Conservation (phyloP, 139 green algal genomes). For the Tetraselmis striata region DNA sequence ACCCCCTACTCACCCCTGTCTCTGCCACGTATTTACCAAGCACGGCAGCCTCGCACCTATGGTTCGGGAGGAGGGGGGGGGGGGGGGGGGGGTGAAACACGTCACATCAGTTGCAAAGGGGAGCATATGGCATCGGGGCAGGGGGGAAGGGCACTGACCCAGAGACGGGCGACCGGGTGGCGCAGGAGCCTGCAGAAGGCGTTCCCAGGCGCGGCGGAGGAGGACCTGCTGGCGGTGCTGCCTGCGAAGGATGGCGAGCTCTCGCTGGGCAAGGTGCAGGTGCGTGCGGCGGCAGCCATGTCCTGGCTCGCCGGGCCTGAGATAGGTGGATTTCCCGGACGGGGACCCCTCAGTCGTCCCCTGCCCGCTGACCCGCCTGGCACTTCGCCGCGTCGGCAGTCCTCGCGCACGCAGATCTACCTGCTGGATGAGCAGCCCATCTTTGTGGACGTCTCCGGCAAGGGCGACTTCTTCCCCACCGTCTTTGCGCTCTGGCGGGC, state of each 20-base stretch:
- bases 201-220: conserved; percentile 6
- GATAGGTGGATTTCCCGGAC: too few species aligned
- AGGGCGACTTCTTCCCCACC: conserved; percentile 45
- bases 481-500: conserved; percentile 46
- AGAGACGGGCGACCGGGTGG: too few species aligned
- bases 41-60: too few species aligned
- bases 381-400: conserved; percentile 28
- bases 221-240: conserved; percentile 34
- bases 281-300: too few species aligned
- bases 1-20: not conserved
- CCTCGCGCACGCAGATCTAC: conserved; percentile 36
- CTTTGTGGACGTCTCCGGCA: conserved; percentile 38
- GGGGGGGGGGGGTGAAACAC: not conserved
- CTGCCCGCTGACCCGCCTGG: too few species aligned
- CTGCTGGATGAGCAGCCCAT: conserved; percentile 31
- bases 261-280: conserved; percentile 37
- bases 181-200: conserved; percentile 32
- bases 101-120: not conserved
- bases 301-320: too few species aligned
- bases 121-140: too few species aligned
- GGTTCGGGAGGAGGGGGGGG: too few species aligned
- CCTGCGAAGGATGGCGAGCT: conserved; percentile 49
- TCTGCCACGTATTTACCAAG: not conserved
- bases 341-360: too few species aligned
- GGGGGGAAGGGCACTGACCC: too few species aligned